Conservation (phyloP, 2,329 filamentous ascomycete genomes). For the Hortaea werneckii region DNA sequence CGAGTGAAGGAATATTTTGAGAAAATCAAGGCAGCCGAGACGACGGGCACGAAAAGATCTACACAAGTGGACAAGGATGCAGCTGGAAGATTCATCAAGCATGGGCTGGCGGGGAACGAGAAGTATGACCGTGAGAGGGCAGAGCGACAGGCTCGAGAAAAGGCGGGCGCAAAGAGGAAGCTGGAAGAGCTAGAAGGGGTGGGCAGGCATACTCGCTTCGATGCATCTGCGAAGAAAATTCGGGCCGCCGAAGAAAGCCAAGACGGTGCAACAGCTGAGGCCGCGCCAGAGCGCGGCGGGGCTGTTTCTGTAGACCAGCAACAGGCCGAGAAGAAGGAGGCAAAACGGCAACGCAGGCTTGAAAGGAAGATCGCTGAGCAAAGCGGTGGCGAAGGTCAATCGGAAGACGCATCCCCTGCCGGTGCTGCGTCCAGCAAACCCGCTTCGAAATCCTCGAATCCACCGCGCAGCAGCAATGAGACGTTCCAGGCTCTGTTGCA, state of each 20-base stretch:
- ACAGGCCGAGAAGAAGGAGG: constrained; percentile 7
- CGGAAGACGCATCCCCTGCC: constrained; percentile 39
- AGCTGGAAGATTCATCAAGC: constrained; percentile 70
- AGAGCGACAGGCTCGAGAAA: constrained; percentile 28
- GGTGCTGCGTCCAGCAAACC: neutral
- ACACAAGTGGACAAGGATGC: constrained; percentile 63
- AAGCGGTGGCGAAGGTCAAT: constrained; percentile 28
- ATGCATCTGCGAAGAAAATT: constrained; percentile 24
- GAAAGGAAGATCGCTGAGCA: constrained; percentile 4
- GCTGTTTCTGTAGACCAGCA: neutral
- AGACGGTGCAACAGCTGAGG: constrained; percentile 44
- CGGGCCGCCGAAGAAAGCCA: constrained; percentile 16
- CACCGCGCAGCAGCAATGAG: constrained; percentile 9
- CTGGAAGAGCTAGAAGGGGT: constrained; percentile 22
- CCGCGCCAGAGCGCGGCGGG: too few species aligned
- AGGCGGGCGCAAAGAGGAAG: constrained; percentile 26
- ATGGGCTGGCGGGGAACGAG: constrained; percentile 54
- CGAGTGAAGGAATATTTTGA: constrained; percentile 84
- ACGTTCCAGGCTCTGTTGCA: constrained; percentile 15
- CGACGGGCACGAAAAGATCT: constrained; percentile 44
- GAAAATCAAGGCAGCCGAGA: constrained; percentile 75
- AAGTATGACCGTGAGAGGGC: constrained; percentile 31
- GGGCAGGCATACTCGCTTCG: constrained; percentile 26
- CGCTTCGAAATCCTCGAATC: neutral
- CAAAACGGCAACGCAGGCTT: constrained; percentile 7